A percentile compares a stretch with the other conserved stretches of the same genome.
Conservation (phyloP, 192 early-diverging fungal genomes). For the Podila horticola region DNA sequence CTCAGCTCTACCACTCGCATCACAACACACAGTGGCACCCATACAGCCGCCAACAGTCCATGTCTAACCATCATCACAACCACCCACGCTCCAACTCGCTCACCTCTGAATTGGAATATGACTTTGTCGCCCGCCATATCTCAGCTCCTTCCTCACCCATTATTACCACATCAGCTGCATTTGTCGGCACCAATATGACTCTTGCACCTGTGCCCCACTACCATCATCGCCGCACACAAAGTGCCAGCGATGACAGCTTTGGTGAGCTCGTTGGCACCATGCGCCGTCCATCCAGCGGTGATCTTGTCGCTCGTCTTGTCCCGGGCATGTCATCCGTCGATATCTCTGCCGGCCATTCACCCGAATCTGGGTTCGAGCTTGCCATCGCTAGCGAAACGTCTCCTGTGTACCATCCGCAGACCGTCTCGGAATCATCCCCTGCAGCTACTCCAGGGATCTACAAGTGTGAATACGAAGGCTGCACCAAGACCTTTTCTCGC, state of each 20-base stretch:
- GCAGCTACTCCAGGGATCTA: conserved; percentile 12
- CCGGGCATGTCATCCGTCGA: not conserved
- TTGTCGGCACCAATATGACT: not conserved
- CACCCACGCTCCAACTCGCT: not conserved
- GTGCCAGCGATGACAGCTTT: not conserved
- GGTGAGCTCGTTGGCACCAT: not conserved
- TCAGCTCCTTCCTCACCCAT: not conserved
- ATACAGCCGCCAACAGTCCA: not conserved
- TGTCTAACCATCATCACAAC: not conserved
- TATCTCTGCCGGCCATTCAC: not conserved
- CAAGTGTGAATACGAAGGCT: conserved; percentile 70
- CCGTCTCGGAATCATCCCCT: not conserved
- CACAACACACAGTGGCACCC: not conserved
- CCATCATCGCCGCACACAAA: not conserved
- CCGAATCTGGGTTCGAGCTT: no score
- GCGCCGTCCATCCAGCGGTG: not conserved
- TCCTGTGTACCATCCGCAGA: not conserved
- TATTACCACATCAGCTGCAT: not conserved
- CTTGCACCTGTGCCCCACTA: not conserved
- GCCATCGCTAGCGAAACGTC: not conserved
- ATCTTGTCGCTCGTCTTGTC: not conserved
- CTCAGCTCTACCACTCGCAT: no score
- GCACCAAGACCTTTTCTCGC: conserved; percentile 76
- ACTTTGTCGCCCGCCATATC: not conserved
- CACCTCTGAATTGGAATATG: not conserved